Evolutionary conservation across 192 early-diverging fungal species (phyloP).

Genomic region (Piromyces sp.): DNA sequence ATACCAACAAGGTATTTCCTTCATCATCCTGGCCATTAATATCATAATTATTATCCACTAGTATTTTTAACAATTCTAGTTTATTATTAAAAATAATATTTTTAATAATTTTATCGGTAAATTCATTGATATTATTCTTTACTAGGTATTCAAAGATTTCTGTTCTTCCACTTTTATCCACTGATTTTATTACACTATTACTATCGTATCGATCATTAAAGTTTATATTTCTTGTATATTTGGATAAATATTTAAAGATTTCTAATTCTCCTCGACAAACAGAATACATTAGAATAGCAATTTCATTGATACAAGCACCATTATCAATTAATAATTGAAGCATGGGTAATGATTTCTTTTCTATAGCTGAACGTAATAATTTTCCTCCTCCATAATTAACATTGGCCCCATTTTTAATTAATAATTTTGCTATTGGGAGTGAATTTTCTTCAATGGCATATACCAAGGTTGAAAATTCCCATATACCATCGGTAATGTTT

Average conservation of each 20-base stretch:
- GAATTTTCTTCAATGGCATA: not conserved
- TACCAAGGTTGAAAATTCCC: not conserved
- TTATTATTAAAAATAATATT: not conserved
- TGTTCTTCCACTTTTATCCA: not conserved
- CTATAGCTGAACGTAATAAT: not conserved
- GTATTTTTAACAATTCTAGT: not conserved
- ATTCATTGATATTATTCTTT: not conserved
- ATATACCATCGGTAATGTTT: no score
- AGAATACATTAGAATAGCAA: not conserved
- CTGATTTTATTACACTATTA: not conserved
- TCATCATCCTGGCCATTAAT: not conserved
- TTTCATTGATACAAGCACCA: not conserved
- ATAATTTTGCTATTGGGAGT: not conserved
- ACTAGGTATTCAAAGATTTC: not conserved
- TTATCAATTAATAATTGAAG: not conserved
- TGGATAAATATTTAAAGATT: not conserved
- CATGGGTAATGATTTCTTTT: not conserved
- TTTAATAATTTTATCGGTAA: not conserved
- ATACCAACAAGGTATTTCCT: not conserved
- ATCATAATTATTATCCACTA: not conserved
- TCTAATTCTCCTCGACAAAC: not conserved
- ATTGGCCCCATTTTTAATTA: not conserved
- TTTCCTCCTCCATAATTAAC: not conserved
- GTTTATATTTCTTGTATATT: not conserved
- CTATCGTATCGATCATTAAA: not conserved